Base-by-base conservation (phyloP, 1,139 yeast species). In the Petasospora fabianii region DNA sequence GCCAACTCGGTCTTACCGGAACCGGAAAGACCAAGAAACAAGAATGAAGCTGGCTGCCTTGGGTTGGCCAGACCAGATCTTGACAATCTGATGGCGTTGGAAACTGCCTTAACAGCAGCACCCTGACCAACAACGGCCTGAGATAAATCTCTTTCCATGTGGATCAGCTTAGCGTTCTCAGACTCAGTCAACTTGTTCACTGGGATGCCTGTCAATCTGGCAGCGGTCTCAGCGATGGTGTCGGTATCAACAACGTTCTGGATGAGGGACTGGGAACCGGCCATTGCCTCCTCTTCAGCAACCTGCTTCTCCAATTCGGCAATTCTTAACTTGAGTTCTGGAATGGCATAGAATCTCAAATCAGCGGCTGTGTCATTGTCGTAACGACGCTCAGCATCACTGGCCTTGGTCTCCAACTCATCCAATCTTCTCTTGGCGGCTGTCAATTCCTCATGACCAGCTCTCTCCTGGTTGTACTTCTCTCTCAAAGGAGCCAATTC, bases 1-100 rank as follows among this genome's bases (percentile, higher is more conserved):
- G 98, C 97, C 54, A 92, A 73, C 63, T 92, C 97, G 10, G 99
- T 94, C 71, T 92, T 92, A 75, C 99, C 99, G 4, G 97, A 86
- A 55, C 98, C 99, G 11, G 96, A 85, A 48, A 90, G 76, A 49
- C 99, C 99, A 50, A 94, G 72, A 73, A 94, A 94, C 58, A 92
- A 61, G 75, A 92, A 92, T 16, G 96, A 86, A 1, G 98, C 90
- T 12, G 98, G 98, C 54, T 94, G 95, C 62, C 87, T 77, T 41
- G 98, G 97, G 61, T 92, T 90, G 21, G 96, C 84, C 51, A 92
- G 72, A 18, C 98, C 98, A n/a, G 97, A 88, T 60, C 98, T 77
- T 27, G 90, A 80, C 54, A 92, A 73, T 65, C 98, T 79, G 38
- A 92, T 84, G 4, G 97, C 96, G 60, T 92, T 90, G 14, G 97